Conservation (phyloP, 2,329 filamentous ascomycete species). For the Fusarium euwallaceae region DNA sequence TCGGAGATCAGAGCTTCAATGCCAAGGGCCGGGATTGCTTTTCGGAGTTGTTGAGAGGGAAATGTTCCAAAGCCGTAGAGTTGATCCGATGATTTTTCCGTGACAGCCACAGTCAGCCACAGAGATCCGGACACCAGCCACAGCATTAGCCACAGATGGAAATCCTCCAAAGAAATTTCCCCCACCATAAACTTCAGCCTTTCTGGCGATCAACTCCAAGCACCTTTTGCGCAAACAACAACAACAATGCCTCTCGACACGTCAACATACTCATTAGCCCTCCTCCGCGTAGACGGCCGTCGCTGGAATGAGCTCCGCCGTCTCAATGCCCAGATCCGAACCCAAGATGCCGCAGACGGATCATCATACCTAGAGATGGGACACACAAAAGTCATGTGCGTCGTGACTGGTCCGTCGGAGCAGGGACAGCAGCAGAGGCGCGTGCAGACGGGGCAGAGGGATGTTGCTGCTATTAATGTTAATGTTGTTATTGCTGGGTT, state of each 20-base stretch:
- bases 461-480: slow-evolving; percentile 75
- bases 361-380: slow-evolving; percentile 96
- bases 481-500: slow-evolving; percentile 91
- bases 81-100: slow-evolving; percentile 43
- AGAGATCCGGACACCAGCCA: slow-evolving; percentile 27
- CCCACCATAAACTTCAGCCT: slow-evolving; percentile 40
- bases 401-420: slow-evolving; percentile 88
- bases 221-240: slow-evolving; percentile 12
- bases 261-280: slow-evolving; percentile 88
- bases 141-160: slow-evolving; percentile 37
- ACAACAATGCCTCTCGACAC: slow-evolving; percentile 89
- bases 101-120: background rate
- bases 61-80: slow-evolving; percentile 42
- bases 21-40: slow-evolving; percentile 3
- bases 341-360: slow-evolving; percentile 91
- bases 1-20: slow-evolving; percentile 25
- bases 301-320: slow-evolving; percentile 98
- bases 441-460: slow-evolving; percentile 61
- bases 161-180: slow-evolving; percentile 36
- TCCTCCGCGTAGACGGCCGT: slow-evolving; percentile 84
- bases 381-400: slow-evolving; percentile 96
- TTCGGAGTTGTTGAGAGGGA: background rate
- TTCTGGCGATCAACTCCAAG: slow-evolving; percentile 12
- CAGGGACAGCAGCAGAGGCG: slow-evolving; percentile 53
- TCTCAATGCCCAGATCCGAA: slow-evolving; percentile 89